These are phyloP conservation scores for Helianthus annuus DNA, from an alignment of 129 eudicot genomes.

Conservation along the genomic window DNA sequence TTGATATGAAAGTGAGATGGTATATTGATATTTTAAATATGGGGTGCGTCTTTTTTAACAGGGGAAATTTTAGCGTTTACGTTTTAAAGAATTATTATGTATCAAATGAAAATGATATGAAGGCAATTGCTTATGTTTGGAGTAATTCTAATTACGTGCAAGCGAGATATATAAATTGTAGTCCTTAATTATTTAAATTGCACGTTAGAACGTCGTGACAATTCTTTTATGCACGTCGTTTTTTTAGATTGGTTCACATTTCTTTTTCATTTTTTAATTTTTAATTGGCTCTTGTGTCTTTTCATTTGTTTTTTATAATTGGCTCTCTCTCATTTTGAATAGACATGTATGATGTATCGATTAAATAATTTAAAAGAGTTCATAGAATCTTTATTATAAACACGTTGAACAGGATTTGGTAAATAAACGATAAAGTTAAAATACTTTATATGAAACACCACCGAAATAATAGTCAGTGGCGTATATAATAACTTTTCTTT, in stretches of 20 bases:
- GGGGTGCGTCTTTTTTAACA: no score
- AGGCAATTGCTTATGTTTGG: background rate
- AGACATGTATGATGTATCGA: background rate
- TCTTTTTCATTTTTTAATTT: background rate
- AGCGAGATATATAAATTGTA: background rate
- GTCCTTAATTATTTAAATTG: background rate
- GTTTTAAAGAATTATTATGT: background rate
- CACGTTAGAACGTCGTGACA: slow-evolving; percentile 19
- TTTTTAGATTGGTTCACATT: background rate
- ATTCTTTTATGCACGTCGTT: background rate
- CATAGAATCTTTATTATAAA: no score
- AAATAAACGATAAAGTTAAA: no score
- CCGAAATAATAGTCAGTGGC: no score
- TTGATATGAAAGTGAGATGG: no score
- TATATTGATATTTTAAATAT: no score
- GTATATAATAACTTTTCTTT: no score
- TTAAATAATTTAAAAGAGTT: background rate
- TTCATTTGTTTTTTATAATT: no score
- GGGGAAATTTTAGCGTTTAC: background rate
- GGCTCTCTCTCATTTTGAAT: background rate
- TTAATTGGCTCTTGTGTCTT: background rate
- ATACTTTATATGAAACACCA: no score
- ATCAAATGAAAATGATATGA: background rate
- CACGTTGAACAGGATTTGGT: no score
- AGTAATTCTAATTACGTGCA: slow-evolving; percentile 13